Conservation (phyloP, 2,329 filamentous ascomycete species). For the Botrytis porri region DNA sequence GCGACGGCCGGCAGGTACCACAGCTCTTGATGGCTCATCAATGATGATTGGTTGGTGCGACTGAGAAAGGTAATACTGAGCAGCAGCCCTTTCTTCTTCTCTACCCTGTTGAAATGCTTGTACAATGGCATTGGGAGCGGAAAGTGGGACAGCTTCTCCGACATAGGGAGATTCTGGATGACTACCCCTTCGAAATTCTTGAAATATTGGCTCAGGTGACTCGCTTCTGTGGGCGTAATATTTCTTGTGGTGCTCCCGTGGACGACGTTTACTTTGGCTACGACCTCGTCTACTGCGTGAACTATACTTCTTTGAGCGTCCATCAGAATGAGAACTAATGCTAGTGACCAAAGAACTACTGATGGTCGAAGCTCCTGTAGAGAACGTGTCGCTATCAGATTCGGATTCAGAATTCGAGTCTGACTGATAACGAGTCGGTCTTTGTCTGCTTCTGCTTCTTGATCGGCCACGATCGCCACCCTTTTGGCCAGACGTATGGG, state of each 20-base stretch:
- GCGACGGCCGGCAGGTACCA: conserved; percentile 10
- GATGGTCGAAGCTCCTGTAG: conserved; percentile 15
- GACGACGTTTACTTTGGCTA: conserved; percentile 28
- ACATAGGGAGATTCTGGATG: conserved; percentile 21
- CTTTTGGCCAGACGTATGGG: not conserved
- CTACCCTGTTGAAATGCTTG: conserved; percentile 32
- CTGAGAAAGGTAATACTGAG: conserved; percentile 21
- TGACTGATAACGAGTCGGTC: conserved; percentile 12
- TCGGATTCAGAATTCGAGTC: conserved; percentile 21
- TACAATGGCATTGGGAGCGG: conserved; percentile 28
- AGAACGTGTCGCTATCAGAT: conserved; percentile 22
- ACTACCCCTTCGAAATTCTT: not conserved
- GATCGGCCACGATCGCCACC: not conserved
- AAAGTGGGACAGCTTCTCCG: conserved; percentile 3
- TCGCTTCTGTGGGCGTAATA: conserved; percentile 24
- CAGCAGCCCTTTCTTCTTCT: conserved; percentile 28
- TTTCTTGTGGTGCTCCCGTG: conserved; percentile 25
- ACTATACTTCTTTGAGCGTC: conserved; percentile 16
- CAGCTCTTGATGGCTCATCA: conserved; percentile 15
- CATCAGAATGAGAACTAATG: conserved; percentile 24
- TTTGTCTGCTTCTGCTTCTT: not conserved
- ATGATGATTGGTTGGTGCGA: conserved; percentile 17
- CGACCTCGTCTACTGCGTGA: conserved; percentile 20
- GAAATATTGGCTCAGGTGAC: conserved; percentile 25
- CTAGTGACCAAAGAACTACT: conserved; percentile 23